These are phyloP conservation scores for Cyclotella baltica DNA, from an alignment of 108 stramenopile species.

Conservation along the genomic window DNA sequence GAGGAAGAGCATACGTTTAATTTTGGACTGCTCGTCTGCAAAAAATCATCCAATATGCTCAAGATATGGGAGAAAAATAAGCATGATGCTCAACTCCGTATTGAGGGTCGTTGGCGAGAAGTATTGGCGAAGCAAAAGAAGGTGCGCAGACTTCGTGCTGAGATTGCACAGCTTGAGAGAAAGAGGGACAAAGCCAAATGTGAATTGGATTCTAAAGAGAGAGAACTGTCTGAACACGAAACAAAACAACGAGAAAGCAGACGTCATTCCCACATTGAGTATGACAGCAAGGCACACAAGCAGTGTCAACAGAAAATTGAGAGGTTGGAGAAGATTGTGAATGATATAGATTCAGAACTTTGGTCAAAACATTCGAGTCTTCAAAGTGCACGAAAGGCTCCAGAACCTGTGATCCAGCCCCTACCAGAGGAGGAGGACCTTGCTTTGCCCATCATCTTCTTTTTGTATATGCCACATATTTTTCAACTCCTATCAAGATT, in stretches of 20 bases:
- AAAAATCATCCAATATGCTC: slow-evolving; percentile 20
- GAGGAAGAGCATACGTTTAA: slow-evolving; percentile 35
- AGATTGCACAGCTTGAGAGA: slow-evolving; percentile 6
- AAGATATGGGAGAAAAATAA: slow-evolving; percentile 27
- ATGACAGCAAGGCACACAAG: neutral
- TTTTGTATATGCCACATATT: slow-evolving; percentile 46
- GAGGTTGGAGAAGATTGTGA: neutral
- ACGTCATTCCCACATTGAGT: neutral
- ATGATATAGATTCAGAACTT: slow-evolving; percentile 6
- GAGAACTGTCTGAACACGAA: slow-evolving; percentile 32
- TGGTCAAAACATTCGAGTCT: neutral
- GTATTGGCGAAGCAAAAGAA: slow-evolving; percentile 34
- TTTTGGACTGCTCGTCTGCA: slow-evolving; percentile 13
- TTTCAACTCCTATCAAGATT: slow-evolving; percentile 46
- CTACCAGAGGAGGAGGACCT: slow-evolving; percentile 25
- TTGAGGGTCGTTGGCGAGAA: slow-evolving; percentile 43
- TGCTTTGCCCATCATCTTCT: slow-evolving; percentile 52
- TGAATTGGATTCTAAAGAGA: slow-evolving; percentile 7
- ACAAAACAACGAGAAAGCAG: slow-evolving; percentile 3
- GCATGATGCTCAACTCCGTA: slow-evolving; percentile 21
- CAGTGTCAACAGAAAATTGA: neutral
- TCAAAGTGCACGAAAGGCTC: slow-evolving; percentile 21
- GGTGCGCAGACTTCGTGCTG: slow-evolving; percentile 1
- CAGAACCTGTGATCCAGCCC: slow-evolving; percentile 46
- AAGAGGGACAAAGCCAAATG: slow-evolving; percentile 9